A percentile compares a stretch with the other conserved stretches of the same genome.
Evolutionary conservation across 2,329 filamentous ascomycete genomes (phyloP).

Genomic region (Byssochlamys sp.): DNA sequence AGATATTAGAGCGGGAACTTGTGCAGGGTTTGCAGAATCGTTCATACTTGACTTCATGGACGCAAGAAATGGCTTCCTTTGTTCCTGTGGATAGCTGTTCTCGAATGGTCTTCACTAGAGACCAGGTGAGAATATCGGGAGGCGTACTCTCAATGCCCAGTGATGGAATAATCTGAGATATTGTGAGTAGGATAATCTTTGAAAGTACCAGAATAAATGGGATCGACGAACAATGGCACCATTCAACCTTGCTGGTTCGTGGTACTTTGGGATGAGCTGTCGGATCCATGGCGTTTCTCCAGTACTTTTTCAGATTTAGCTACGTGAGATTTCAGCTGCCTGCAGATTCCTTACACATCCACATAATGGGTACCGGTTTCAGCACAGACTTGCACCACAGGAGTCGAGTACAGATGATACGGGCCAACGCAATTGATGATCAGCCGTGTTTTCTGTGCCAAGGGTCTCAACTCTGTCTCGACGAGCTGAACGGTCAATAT

Average conservation of each 20-base stretch:
- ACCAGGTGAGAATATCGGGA: conserved; percentile 46
- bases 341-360: conserved; percentile 40
- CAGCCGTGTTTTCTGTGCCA: conserved; percentile 48
- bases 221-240: conserved; percentile 46
- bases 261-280: conserved; percentile 53
- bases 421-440: conserved; percentile 55
- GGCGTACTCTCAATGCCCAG: conserved; percentile 54
- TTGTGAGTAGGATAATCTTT: conserved; percentile 6
- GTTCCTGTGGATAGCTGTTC: conserved; percentile 42
- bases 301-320: conserved; percentile 32
- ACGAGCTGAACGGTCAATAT: conserved; percentile 41
- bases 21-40: conserved; percentile 7
- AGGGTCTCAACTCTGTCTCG: conserved; percentile 39
- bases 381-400: conserved; percentile 56
- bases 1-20: conserved; percentile 5
- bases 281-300: conserved; percentile 57
- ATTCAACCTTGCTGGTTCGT: conserved; percentile 49
- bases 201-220: not conserved
- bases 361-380: conserved; percentile 58
- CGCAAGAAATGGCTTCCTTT: conserved; percentile 42
- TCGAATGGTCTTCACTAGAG: conserved; percentile 45
- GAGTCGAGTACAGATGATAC: conserved; percentile 55
- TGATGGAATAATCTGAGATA: conserved; percentile 47
- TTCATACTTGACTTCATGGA: conserved; percentile 46
- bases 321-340: not conserved